Conservation (phyloP, 352 stramenopile genomes). For the Plasmopara muralis region DNA sequence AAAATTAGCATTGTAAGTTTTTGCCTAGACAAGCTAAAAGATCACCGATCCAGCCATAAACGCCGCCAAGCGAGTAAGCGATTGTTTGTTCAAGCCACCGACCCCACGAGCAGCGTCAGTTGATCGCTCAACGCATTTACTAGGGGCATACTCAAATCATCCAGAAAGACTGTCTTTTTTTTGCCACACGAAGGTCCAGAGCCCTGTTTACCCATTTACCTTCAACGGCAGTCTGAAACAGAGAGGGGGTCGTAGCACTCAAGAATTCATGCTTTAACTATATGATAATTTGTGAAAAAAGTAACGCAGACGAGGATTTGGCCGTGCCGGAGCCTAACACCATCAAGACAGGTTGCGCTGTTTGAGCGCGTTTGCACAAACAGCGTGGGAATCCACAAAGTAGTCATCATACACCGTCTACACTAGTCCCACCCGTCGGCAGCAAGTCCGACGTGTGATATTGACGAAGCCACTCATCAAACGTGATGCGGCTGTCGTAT, state of each 20-base stretch:
- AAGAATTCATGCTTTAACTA: conserved; percentile 98
- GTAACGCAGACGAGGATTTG: conserved; percentile 96
- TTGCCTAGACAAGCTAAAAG: conserved; percentile 98
- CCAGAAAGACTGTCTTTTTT: conserved; percentile 99
- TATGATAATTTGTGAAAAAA: conserved; percentile 96
- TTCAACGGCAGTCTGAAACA: no score
- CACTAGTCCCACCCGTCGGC: conserved; percentile 81
- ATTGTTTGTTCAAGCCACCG: conserved; percentile 87
- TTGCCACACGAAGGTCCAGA: conserved; percentile 96
- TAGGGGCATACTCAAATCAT: conserved; percentile 96
- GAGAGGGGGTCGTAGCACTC: conserved; percentile 92
- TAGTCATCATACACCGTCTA: conserved; percentile 93
- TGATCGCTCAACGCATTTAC: conserved; percentile 98
- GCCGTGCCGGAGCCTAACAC: conserved; percentile 95
- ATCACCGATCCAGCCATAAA: conserved; percentile 95
- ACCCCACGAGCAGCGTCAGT: conserved; percentile 96
- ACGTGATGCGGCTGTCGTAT: conserved; percentile 94
- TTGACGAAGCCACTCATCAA: conserved; percentile 93
- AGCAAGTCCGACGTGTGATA: no score
- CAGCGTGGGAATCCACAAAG: conserved; percentile 85
- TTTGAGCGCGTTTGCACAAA: conserved; percentile 87
- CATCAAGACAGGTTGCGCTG: conserved; percentile 93
- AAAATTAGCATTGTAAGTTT: conserved; percentile 96
- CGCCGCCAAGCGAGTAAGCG: conserved; percentile 91
- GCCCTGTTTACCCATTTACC: conserved; percentile 95